Conservation (phyloP, 2,329 filamentous ascomycete species). For the Drechmeria coniospora region DNA sequence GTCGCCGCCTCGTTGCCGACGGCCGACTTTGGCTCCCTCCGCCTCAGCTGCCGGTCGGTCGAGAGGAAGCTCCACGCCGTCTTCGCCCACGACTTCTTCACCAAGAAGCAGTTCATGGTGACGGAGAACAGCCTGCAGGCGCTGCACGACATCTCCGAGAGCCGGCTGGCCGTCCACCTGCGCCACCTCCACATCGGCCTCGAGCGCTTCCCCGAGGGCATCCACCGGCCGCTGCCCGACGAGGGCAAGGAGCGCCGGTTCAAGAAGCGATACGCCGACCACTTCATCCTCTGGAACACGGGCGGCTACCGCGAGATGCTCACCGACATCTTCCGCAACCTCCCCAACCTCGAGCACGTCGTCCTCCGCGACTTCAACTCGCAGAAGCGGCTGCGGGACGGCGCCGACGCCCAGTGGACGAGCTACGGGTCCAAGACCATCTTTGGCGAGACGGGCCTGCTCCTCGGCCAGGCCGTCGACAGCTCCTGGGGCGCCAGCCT, state of each 20-base stretch:
- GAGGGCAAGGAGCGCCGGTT: conserved; percentile 5
- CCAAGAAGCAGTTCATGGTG: conserved; percentile 50
- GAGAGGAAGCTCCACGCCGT: conserved; percentile 37
- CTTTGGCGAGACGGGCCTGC: conserved; percentile 16
- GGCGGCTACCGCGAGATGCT: conserved; percentile 39
- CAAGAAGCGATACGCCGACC: conserved; percentile 8
- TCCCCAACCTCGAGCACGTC: conserved; percentile 38
- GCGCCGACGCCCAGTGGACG: conserved; percentile 25
- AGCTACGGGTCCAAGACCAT: conserved; percentile 37
- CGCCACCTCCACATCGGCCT: conserved; percentile 18
- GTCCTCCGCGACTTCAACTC: conserved; percentile 45
- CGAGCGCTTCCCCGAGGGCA: conserved; percentile 9
- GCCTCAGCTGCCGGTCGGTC: conserved; percentile 36
- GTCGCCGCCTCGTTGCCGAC: conserved; percentile 39
- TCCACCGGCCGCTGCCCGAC: conserved; percentile 4
- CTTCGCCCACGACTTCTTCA: conserved; percentile 49
- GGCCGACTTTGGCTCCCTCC: conserved; percentile 36
- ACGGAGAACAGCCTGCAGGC: conserved; percentile 38
- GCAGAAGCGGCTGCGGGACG: conserved; percentile 32
- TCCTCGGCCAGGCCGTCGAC: conserved; percentile 4
- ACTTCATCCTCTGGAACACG: conserved; percentile 18
- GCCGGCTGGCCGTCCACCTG: conserved; percentile 23
- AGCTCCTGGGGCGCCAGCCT: conserved; percentile 4
- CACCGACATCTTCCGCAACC: conserved; percentile 35
- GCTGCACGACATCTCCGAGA: conserved; percentile 36